Conservation (phyloP, 805 yeast genomes). For the Gaillardinia entomophila region DNA sequence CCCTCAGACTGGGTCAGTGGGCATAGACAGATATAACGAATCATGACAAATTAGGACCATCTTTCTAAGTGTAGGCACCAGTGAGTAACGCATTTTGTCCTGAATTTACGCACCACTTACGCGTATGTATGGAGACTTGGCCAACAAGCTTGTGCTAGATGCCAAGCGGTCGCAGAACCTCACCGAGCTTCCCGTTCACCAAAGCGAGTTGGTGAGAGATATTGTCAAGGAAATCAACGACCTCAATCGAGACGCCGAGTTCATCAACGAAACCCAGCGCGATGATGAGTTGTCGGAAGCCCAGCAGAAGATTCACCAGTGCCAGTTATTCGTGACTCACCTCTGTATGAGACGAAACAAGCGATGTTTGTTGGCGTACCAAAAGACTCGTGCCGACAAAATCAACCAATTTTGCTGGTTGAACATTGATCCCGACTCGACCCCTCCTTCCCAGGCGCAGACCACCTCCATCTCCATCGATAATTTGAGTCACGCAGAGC, state of each 20-base stretch:
- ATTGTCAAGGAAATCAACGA: slow-evolving; percentile 69
- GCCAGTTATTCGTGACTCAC: slow-evolving; percentile 65
- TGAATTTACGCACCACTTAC: too few relatives aligned
- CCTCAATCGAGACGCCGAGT: slow-evolving; percentile 52
- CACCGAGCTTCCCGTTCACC: slow-evolving; percentile 63
- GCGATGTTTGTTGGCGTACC: slow-evolving; percentile 82
- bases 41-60: not conserved
- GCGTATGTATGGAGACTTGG: slow-evolving; percentile 83
- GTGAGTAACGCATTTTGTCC: too few relatives aligned
- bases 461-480: slow-evolving; percentile 22
- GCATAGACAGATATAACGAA: slow-evolving; percentile 5
- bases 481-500: slow-evolving; percentile 70
- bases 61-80: not conserved
- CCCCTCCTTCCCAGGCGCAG: not conserved
- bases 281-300: slow-evolving; percentile 20
- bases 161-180: slow-evolving; percentile 73
- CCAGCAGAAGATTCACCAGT: slow-evolving; percentile 46
- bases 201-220: slow-evolving; percentile 62
- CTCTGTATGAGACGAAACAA: slow-evolving; percentile 83
- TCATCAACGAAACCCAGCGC: slow-evolving; percentile 29
- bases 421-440: slow-evolving; percentile 37
- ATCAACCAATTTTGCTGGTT: slow-evolving; percentile 71
- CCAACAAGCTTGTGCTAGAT: slow-evolving; percentile 75
- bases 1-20: slow-evolving; percentile 34
- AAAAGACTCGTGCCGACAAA: slow-evolving; percentile 61